Conservation (phyloP, 2,329 filamentous ascomycete species). For the Ophiocordyceps camponoti-floridani region DNA sequence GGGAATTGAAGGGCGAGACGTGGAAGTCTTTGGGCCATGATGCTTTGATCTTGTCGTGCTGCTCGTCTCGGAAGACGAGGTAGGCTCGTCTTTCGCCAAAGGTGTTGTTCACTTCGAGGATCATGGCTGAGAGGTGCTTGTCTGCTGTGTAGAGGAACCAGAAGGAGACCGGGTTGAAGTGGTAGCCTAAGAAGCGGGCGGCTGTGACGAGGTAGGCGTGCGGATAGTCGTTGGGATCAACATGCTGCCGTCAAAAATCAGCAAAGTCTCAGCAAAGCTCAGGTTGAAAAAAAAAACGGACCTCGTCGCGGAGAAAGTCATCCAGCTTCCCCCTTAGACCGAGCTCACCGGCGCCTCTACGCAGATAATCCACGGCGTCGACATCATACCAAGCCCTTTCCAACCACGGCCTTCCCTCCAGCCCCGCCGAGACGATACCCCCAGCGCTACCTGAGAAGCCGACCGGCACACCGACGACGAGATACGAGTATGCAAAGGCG, state of each 20-base stretch:
- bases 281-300: slow-evolving; percentile 13
- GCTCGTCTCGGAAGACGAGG: slow-evolving; percentile 9
- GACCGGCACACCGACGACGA: slow-evolving; percentile 50
- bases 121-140: slow-evolving; percentile 40
- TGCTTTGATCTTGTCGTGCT: slow-evolving; percentile 20
- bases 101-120: slow-evolving; percentile 62
- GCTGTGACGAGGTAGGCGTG: slow-evolving; percentile 56
- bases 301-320: slow-evolving; percentile 37
- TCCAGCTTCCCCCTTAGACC: slow-evolving; percentile 46
- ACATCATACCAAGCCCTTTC: slow-evolving; percentile 36
- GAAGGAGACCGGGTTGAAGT: slow-evolving; percentile 61
- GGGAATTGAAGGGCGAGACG: slow-evolving; percentile 57
- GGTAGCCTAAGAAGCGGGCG: slow-evolving; percentile 48
- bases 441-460: slow-evolving; percentile 38
- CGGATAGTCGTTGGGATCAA: slow-evolving; percentile 42
- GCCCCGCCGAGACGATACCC: slow-evolving; percentile 31
- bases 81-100: slow-evolving; percentile 46
- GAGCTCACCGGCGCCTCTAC: slow-evolving; percentile 29
- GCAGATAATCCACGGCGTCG: slow-evolving; percentile 41
- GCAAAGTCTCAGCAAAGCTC: not conserved
- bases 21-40: slow-evolving; percentile 56
- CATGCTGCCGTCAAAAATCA: slow-evolving; percentile 22
- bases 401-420: slow-evolving; percentile 10
- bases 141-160: slow-evolving; percentile 56
- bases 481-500: slow-evolving; percentile 52